Evolutionary conservation across 805 yeast species (phyloP).

Genomic region (Candida railenensis): DNA sequence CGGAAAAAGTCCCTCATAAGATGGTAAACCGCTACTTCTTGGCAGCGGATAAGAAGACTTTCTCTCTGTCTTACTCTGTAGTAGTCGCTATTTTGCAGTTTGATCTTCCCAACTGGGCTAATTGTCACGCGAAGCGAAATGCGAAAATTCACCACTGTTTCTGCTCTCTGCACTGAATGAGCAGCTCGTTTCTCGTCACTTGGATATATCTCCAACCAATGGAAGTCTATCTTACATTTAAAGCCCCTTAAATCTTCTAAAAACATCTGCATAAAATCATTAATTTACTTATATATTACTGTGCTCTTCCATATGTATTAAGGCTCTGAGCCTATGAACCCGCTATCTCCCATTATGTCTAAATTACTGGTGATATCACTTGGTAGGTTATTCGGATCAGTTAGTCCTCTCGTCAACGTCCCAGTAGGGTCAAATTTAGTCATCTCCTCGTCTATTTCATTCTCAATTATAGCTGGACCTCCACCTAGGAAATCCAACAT

Average conservation of each 20-base stretch:
- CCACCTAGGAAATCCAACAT: constrained; percentile 87
- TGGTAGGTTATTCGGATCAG: constrained; percentile 56
- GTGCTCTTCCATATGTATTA: no score
- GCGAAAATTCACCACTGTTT: no score
- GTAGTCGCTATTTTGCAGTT: no score
- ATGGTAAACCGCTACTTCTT: no score
- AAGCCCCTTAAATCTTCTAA: no score
- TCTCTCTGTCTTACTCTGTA: no score
- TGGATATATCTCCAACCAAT: not conserved
- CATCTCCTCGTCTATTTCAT: constrained; percentile 40
- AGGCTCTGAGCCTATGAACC: constrained; percentile 33
- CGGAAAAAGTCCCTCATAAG: no score
- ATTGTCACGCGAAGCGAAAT: not conserved
- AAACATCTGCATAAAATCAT: not conserved
- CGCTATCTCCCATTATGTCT: constrained; percentile 49
- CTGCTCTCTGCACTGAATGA: no score
- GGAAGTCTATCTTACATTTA: no score
- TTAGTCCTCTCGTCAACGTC: constrained; percentile 44
- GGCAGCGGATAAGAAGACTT: no score
- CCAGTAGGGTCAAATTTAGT: constrained; percentile 44
- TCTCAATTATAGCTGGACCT: constrained; percentile 41
- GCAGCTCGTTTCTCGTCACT: not conserved
- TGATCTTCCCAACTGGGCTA: not conserved
- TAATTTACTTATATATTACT: not conserved
- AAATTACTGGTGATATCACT: constrained; percentile 52